Evolutionary conservation across 2,329 filamentous ascomycete species (phyloP).

Genomic region (Drechslerella dactyloides): DNA sequence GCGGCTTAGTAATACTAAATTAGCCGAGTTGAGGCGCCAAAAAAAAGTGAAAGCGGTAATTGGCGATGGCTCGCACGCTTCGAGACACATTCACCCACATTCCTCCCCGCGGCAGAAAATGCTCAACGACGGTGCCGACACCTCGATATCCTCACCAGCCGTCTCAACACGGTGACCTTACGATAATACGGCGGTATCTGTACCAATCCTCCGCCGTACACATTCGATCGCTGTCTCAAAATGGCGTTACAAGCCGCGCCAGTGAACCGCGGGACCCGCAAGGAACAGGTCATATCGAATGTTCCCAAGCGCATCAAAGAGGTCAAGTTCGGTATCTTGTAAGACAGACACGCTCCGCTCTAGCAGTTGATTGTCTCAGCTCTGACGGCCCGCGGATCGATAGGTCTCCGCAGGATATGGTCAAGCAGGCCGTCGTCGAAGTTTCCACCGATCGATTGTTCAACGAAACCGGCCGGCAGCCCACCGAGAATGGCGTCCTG

Average conservation of each 20-base stretch:
- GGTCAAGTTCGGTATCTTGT: slow-evolving; percentile 93
- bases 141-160: background rate
- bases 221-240: background rate
- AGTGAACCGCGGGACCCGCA: slow-evolving; percentile 60
- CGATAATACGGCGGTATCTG: background rate
- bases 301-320: slow-evolving; percentile 90
- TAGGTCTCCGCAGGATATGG: slow-evolving; percentile 89
- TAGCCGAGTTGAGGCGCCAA: background rate
- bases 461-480: slow-evolving; percentile 73
- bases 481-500: slow-evolving; percentile 82
- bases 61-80: background rate
- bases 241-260: slow-evolving; percentile 47
- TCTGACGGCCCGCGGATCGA: background rate
- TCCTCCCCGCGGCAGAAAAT: slow-evolving; percentile 27
- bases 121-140: slow-evolving; percentile 15
- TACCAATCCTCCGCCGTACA: background rate
- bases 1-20: background rate
- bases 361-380: slow-evolving; percentile 18
- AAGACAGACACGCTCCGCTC: slow-evolving; percentile 56
- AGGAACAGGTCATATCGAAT: slow-evolving; percentile 88
- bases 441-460: slow-evolving; percentile 94
- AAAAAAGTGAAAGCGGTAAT: background rate
- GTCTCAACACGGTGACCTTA: slow-evolving; percentile 37
- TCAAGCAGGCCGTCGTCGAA: slow-evolving; percentile 92
- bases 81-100: background rate